Evolutionary conservation across 1,139 yeast species (phyloP), one percentile per base, ranked within the genome.

Genomic region (Kluyveromyces sp.): DNA sequence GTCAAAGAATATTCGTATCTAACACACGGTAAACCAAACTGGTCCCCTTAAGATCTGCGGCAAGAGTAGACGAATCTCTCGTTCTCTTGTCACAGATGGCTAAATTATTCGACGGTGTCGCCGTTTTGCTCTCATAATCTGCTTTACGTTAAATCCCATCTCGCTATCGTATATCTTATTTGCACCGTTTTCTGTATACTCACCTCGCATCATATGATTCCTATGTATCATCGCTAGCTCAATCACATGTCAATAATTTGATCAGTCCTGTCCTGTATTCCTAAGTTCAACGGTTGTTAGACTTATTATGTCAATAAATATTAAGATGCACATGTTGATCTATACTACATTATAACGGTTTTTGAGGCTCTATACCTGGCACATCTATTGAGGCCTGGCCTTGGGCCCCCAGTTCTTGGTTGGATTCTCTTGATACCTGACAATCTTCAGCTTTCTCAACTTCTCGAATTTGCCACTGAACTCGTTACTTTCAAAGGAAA

Each of bases 331-430:
- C n/a, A n/a, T n/a, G n/a, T n/a, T n/a, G n/a, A n/a, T n/a, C 26
- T 22, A 22, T 9, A 22, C 26, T 22, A 22, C 26, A 22, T 30
- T 6, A 30, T 6, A 30, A 15, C 33, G 17, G 12, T 7, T 7
- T 13, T 30, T 13, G 7, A 6, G 13, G 17, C 12, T 30, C 17
- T 15, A n/a, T n/a, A 4, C 17, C 7, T 30, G 17, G 11, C 8
- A 17, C n/a, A 17, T 15, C 35, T 38, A 57, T 44, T 57, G 61
- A 19, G 92, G 92, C 56, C 81, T 77, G 3, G 94, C 78, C 67
- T 84, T 86, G 32, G 96, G 98, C 0, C 98, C 98, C 98, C 98
- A 92, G 61, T 85, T 82, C 63, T 83, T 86, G 1, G 86, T 76
- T 11, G 98, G 98, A 60, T 89, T 89, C 58, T 82, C 88, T 63